These are phyloP conservation scores for Aspergillus sp. DNA, from an alignment of 2,329 filamentous ascomycete genomes.

Conservation along the genomic window DNA sequence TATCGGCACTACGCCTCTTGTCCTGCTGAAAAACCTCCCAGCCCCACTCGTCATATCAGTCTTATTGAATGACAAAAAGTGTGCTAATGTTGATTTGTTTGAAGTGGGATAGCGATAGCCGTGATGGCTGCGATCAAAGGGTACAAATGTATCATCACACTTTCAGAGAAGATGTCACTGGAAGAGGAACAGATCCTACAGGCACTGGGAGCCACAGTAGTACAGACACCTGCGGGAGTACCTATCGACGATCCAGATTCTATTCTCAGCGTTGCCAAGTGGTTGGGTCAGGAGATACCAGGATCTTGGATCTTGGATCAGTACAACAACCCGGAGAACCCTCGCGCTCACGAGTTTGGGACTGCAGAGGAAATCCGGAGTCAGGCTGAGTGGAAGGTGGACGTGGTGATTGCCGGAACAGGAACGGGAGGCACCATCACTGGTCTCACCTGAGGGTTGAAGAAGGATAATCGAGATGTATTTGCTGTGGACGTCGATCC, in stretches of 20 bases:
- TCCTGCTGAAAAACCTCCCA: conserved; percentile 42
- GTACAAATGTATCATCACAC: conserved; percentile 91
- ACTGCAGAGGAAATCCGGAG: conserved; percentile 89
- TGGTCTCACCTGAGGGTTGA: conserved; percentile 71
- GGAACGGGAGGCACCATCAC: conserved; percentile 88
- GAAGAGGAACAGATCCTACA: conserved; percentile 89
- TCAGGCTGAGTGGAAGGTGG: conserved; percentile 73
- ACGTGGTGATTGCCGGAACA: conserved; percentile 74
- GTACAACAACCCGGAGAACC: conserved; percentile 81
- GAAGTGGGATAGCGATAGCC: conserved; percentile 77
- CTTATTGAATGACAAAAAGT: conserved; percentile 1
- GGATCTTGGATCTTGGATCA: conserved; percentile 93
- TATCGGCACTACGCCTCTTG: too few relatives aligned
- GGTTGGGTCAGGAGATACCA: conserved; percentile 82
- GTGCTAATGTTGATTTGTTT: background rate
- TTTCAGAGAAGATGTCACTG: conserved; percentile 93
- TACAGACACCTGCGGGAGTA: conserved; percentile 84
- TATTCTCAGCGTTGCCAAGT: conserved; percentile 81
- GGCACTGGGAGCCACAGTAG: conserved; percentile 84
- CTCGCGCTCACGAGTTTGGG: conserved; percentile 78
- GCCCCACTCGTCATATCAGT: conserved; percentile 37
- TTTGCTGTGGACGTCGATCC: conserved; percentile 85
- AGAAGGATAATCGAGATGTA: conserved; percentile 72
- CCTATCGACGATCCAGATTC: conserved; percentile 84
- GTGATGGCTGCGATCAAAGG: conserved; percentile 84